phyloP scores from a whole-genome alignment of 345 rosid genomes.

The Erucastrum elatum region DNA sequence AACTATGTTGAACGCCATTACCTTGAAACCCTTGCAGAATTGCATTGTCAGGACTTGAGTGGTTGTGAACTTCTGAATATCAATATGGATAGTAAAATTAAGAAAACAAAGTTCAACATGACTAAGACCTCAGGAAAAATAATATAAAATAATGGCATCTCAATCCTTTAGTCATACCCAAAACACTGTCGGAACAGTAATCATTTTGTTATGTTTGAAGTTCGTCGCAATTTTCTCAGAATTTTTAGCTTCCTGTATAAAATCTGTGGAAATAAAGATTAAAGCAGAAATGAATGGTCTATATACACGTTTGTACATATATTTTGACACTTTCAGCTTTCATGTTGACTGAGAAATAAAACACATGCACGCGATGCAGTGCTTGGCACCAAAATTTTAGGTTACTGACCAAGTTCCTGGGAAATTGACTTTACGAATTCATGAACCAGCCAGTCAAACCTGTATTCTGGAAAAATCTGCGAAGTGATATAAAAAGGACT shows the following conservation, averaged over 20 bases:
- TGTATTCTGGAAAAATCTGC: conserved; percentile 82
- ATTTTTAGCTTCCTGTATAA: conserved; percentile 80
- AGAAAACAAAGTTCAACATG: not conserved
- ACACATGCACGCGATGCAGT: not conserved
- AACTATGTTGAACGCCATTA: conserved; percentile 32
- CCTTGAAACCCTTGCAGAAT: conserved; percentile 78
- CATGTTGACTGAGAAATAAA: not conserved
- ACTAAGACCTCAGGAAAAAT: not conserved
- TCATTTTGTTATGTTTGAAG: conserved; percentile 55
- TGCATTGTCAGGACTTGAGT: conserved; percentile 79
- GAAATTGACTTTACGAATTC: conserved; percentile 68
- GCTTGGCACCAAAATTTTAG: not conserved
- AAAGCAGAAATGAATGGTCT: not conserved
- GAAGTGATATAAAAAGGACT: conserved; percentile 20
- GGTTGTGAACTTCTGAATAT: conserved; percentile 67
- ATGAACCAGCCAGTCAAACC: conserved; percentile 75
- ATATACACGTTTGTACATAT: not conserved
- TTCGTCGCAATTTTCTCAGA: conserved; percentile 68
- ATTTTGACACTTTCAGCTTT: not conserved
- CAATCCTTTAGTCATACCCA: conserved; percentile 53
- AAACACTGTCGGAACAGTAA: conserved; percentile 61
- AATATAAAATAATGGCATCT: not conserved
- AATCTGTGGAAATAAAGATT: conserved; percentile 50
- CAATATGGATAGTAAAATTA: not conserved
- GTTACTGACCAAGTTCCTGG: conserved; percentile 76